Evolutionary conservation across 306 rosid species (phyloP).

Genomic region (Echinosophora koreensis): DNA sequence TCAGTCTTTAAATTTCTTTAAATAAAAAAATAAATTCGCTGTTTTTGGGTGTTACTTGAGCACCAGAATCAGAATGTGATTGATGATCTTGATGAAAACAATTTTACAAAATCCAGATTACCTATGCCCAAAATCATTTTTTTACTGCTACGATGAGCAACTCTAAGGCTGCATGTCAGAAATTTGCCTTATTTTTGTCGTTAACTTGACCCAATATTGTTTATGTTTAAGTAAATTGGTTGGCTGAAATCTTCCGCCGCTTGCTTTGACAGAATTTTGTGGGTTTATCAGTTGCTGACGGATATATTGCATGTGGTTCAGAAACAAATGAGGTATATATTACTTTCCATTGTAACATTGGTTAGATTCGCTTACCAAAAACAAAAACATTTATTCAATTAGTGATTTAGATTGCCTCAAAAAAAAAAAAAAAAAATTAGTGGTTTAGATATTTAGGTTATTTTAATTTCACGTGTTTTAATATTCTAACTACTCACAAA

Average conservation of each 20-base stretch:
- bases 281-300: constrained; percentile 83
- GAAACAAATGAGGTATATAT: constrained; percentile 91
- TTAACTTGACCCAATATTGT: constrained; percentile 29
- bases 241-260: constrained; percentile 49
- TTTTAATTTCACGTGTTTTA: constrained; percentile 34
- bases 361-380: background rate
- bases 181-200: constrained; percentile 36
- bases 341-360: constrained; percentile 27
- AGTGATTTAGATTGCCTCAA: background rate
- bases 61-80: constrained; percentile 29
- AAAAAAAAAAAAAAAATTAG: too few species aligned
- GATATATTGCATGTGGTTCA: constrained; percentile 95
- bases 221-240: constrained; percentile 37
- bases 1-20: constrained; percentile 1
- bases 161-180: background rate
- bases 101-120: constrained; percentile 33
- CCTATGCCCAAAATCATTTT: constrained; percentile 15
- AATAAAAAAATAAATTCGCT: background rate
- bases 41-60: constrained; percentile 8
- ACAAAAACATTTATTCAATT: constrained; percentile 5
- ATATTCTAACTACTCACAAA: constrained; percentile 11
- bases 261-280: constrained; percentile 85
- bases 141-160: constrained; percentile 31
- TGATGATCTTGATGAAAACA: constrained; percentile 13
- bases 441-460: background rate